A percentile compares a stretch with the other conserved stretches of the same genome.
Evolutionary conservation across 2,329 filamentous ascomycete genomes (phyloP).

Genomic region (Domatiomyces globalis): DNA sequence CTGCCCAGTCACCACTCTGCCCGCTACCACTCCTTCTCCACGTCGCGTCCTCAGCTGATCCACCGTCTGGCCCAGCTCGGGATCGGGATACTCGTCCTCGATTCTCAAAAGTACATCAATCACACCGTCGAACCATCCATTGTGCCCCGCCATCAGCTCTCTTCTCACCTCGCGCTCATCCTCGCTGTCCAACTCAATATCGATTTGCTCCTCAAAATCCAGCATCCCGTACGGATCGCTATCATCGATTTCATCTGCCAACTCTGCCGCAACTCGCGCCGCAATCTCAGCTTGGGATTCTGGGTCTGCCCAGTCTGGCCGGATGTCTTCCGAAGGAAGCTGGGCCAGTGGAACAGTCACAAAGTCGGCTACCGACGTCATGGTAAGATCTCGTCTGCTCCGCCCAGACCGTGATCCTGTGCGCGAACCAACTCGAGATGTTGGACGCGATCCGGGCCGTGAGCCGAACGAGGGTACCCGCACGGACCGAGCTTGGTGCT

Average conservation of each 20-base stretch:
- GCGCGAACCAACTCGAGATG: constrained; percentile 15
- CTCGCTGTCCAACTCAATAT: constrained; percentile 27
- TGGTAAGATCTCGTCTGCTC: constrained; percentile 25
- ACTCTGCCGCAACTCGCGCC: constrained; percentile 11
- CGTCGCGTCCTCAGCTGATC: not conserved
- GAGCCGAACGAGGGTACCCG: constrained; percentile 13
- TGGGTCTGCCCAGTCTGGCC: constrained; percentile 17
- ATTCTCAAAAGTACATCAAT: constrained; percentile 30
- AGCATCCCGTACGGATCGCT: constrained; percentile 14
- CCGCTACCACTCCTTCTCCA: not conserved
- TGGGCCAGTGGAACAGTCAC: not conserved
- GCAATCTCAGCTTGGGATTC: constrained; percentile 17
- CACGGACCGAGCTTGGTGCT: constrained; percentile 24
- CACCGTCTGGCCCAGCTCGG: not conserved
- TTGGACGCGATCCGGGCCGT: constrained; percentile 2
- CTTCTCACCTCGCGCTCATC: constrained; percentile 41
- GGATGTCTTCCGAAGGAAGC: constrained; percentile 2
- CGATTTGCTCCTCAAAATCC: constrained; percentile 20
- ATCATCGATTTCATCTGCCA: constrained; percentile 10
- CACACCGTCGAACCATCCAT: constrained; percentile 42
- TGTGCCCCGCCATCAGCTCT: constrained; percentile 43
- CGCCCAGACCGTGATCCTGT: constrained; percentile 19
- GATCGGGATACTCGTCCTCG: constrained; percentile 6
- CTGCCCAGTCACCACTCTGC: not conserved
- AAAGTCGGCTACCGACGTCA: constrained; percentile 20